Base-by-base conservation (phyloP, 2,329 filamentous ascomycete genomes). In the Aspergillus caelatus region DNA sequence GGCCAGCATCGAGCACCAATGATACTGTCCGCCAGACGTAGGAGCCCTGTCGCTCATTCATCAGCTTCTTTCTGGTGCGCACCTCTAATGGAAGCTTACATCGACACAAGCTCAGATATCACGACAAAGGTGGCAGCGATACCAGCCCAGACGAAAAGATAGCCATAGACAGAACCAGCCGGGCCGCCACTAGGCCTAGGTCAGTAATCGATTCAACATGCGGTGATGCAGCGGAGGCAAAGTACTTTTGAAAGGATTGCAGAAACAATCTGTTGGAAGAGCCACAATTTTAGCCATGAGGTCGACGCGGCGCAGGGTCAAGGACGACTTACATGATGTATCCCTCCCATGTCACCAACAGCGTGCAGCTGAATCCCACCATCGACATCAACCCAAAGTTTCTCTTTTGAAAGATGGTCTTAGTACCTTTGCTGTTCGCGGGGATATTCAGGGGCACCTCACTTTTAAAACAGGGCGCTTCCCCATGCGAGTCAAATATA, bases 401-500 rank as follows among this genome's bases (percentile, higher is more conserved):
- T 55, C 78, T 74, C 77, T 80, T 62, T 8, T 9, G 2, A n/a
- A 11, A 2, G 48, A 11, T 10, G 19, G 1, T 9, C 1, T 52
- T 52, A 52, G 16, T 11, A 32, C 28, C 8, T n/a, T 0, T 8
- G 8, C 16, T 6, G 0, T 14, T 14, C 3, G 48, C n/a, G 21
- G 14, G 9, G 8, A 2, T 26, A 10, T 9, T 1, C 10, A 23
- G 11, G 23, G 21, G 2, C 6, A 4, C 45, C 60, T 41, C 62
- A 73, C 81, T 64, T 80, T 78, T 63, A 85, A 75, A 50, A 84
- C 81, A 61, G 84, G 82, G 21, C 76, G 74, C 72, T 84, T 85
- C 45, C 83, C 83, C 78, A 85, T 77, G n/a, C 83, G 79, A 34
- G 76, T 74, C 80, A 85, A 82, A 62, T 85, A 79, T 32, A 70